Percentiles rank a stretch among this genome's conserved stretches.
phyloP scores from a whole-genome alignment of 2,329 filamentous ascomycete species.

The Allantophomopsis lycopodina region DNA sequence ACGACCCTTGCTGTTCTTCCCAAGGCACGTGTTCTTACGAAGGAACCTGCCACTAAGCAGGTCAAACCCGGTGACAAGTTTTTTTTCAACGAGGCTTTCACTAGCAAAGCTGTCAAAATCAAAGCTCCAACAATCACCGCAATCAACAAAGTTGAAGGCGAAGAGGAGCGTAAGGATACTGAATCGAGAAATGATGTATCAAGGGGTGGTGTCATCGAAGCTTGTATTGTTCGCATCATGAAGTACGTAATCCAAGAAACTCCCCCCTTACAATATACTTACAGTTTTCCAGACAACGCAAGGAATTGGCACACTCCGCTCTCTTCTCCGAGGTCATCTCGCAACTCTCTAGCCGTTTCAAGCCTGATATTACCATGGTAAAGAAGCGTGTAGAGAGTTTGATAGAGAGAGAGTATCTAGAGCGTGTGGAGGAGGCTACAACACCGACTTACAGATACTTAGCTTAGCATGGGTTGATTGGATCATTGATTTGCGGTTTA shows the following conservation, averaged over 20 bases:
- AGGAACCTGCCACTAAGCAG: slow-evolving; percentile 67
- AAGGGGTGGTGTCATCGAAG: slow-evolving; percentile 58
- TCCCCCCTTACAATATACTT: slow-evolving; percentile 10
- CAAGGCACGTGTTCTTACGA: slow-evolving; percentile 69
- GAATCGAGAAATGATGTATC: slow-evolving; percentile 65
- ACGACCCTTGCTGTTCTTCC: slow-evolving; percentile 72
- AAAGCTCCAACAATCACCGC: slow-evolving; percentile 74
- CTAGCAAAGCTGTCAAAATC: slow-evolving; percentile 73
- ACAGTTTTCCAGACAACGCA: slow-evolving; percentile 49
- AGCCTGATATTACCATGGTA: slow-evolving; percentile 62
- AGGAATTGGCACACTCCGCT: slow-evolving; percentile 54
- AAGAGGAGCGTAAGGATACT: slow-evolving; percentile 53
- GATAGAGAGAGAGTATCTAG: slow-evolving; percentile 65
- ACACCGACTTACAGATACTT: slow-evolving; percentile 58
- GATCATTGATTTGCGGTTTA: too few relatives aligned
- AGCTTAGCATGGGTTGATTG: slow-evolving; percentile 28
- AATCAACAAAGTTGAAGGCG: slow-evolving; percentile 73
- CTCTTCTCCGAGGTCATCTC: slow-evolving; percentile 59
- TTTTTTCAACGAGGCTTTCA: slow-evolving; percentile 68
- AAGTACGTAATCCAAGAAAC: slow-evolving; percentile 42
- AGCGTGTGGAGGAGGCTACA: slow-evolving; percentile 53
- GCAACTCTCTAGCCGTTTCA: slow-evolving; percentile 58
- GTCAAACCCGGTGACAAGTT: slow-evolving; percentile 69
- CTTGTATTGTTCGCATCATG: slow-evolving; percentile 71
- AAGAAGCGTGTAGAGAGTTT: slow-evolving; percentile 72